Evolutionary conservation across 139 green algal species (phyloP).

Genomic region (Trebouxia sp.): DNA sequence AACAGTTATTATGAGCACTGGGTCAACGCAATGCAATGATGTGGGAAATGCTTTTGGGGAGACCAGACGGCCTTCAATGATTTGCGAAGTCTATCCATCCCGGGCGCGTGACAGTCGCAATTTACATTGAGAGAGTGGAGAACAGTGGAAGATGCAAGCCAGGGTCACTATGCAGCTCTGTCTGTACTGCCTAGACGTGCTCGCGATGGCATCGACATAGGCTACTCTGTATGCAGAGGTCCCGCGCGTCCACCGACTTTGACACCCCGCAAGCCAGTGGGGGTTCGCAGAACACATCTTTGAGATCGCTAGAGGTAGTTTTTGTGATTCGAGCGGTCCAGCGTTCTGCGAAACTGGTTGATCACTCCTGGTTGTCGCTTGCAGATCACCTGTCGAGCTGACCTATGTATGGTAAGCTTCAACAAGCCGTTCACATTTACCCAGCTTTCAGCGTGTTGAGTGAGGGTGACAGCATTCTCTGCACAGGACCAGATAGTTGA

Average conservation of each 20-base stretch:
- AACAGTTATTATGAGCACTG: too few species aligned
- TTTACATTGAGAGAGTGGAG: too few species aligned
- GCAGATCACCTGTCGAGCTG: not conserved
- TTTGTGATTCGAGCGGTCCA: not conserved
- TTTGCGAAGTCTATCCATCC: too few species aligned
- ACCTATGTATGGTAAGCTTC: conserved; percentile 16
- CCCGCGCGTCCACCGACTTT: not conserved
- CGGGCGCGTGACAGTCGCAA: too few species aligned
- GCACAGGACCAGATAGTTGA: conserved; percentile 68
- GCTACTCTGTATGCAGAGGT: not conserved
- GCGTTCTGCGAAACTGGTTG: not conserved
- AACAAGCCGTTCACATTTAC: not conserved
- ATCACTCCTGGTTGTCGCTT: not conserved
- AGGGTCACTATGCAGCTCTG: too few species aligned
- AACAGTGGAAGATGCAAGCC: too few species aligned
- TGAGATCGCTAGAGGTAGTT: not conserved
- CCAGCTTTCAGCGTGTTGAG: too few species aligned
- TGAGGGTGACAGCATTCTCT: not conserved
- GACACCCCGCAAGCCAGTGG: not conserved
- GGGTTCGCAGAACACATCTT: not conserved
- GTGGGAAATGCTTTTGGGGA: too few species aligned
- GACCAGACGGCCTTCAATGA: too few species aligned
- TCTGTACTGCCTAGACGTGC: too few species aligned
- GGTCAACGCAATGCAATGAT: too few species aligned
- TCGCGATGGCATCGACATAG: too few species aligned